Evolutionary conservation across 768 basidiomycete species (phyloP), one percentile per base, ranked within the genome.

Genomic region (Naematelia aurantialba): DNA sequence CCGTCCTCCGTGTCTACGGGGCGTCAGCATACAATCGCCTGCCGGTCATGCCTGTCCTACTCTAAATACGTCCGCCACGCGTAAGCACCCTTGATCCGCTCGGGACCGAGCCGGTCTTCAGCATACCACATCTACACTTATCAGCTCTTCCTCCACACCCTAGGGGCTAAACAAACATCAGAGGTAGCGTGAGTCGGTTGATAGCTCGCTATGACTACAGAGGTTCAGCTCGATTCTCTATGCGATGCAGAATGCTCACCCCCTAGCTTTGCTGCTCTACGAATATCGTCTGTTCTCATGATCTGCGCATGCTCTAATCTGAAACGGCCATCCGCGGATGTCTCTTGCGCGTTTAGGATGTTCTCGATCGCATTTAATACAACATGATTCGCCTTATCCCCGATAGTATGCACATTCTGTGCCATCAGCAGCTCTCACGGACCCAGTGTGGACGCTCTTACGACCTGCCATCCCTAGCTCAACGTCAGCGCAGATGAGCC

Each of bases 221-320:
- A n/a, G 50, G n/a, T n/a, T 29, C 27, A 54, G 21, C 17, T 54
- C 11, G 19, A n/a, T 24, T 47, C 2, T 31, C 26, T 1, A 26
- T 10, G 17, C n/a, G 2, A 50, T 21, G n/a, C 19, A 51, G 44
- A 29, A 27, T 5, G 73, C 84, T 34, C 59, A 87, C 91, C 85
- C 67, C 89, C 90, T 11, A 96, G 81, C 51, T 76, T 80, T 29
- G 85, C 87, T 21, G 85, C 81, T 8, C 90, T 81, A 55, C 82
- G 73, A 14, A 98, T 67, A 74, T 97, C 94, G 0, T 82, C 79
- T 4, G 72, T 76, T 2, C 83, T 82, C 79, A 98, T 80, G 48
- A 96, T 91, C 74, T 98, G 94, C 0, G 91, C 88, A 76, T 98
- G 94, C 72, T 98, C 94, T 8, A 96, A 85, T 44, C 94, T 81